These are phyloP conservation scores for Butyriboletus loyo DNA, from an alignment of 768 basidiomycete species.

Conservation along the genomic window DNA sequence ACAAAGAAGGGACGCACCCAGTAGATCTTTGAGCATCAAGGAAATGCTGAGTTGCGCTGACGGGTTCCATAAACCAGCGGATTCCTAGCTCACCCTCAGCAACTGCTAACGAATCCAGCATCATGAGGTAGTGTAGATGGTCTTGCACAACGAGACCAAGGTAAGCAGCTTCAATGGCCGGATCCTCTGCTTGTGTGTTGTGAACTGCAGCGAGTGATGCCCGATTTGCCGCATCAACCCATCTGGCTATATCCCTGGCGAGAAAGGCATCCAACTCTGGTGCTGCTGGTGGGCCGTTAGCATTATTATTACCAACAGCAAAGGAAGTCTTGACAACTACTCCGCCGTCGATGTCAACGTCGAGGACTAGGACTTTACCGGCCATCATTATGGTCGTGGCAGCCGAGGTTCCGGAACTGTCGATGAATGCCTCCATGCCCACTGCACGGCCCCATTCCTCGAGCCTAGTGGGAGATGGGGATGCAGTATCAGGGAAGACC, in stretches of 20 bases:
- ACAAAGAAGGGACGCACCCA: constrained; percentile 13
- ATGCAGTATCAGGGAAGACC: constrained; percentile 30
- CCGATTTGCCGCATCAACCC: constrained; percentile 45
- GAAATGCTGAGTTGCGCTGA: constrained; percentile 18
- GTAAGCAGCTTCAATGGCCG: constrained; percentile 46
- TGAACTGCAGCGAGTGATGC: constrained; percentile 19
- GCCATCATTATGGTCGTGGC: constrained; percentile 60
- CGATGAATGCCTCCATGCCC: constrained; percentile 76
- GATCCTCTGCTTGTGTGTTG: constrained; percentile 44
- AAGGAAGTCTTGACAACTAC: constrained; percentile 71
- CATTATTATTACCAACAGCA: constrained; percentile 48
- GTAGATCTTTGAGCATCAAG: constrained; percentile 14
- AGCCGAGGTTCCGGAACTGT: constrained; percentile 42
- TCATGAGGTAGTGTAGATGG: constrained; percentile 66
- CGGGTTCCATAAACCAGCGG: constrained; percentile 66
- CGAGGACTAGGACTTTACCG: constrained; percentile 78
- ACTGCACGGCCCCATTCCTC: constrained; percentile 59
- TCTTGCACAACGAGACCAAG: constrained; percentile 48
- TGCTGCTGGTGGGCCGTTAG: constrained; percentile 43
- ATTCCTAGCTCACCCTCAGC: constrained; percentile 58
- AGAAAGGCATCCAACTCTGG: constrained; percentile 60
- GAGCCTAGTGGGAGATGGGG: constrained; percentile 38
- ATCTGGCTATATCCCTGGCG: constrained; percentile 50
- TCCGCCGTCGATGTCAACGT: constrained; percentile 56
- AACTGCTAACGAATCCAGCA: constrained; percentile 63